These are phyloP conservation scores for Chaetomium fimeti DNA, from an alignment of 495 filamentous ascomycete genomes.

Conservation along the genomic window DNA sequence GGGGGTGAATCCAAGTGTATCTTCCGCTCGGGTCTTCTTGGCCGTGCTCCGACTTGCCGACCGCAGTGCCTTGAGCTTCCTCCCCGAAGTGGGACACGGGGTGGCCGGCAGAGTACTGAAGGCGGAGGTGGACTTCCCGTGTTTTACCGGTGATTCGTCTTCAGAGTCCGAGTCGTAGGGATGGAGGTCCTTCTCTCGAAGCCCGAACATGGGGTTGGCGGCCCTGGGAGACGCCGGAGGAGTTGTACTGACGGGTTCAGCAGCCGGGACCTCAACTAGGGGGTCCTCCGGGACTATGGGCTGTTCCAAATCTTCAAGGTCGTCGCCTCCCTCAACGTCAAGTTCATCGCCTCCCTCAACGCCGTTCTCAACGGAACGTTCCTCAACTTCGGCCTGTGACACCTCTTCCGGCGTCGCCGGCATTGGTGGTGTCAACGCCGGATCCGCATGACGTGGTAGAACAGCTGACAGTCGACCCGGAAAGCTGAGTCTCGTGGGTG, in stretches of 20 bases:
- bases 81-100: conserved; percentile 36
- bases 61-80: conserved; percentile 20
- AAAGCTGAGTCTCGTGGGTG: conserved; percentile 42
- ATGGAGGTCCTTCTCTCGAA: conserved; percentile 41
- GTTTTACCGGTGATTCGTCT: conserved; percentile 49
- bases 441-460: conserved; percentile 50
- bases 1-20: conserved; percentile 57
- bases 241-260: conserved; percentile 29
- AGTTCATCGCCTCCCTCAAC: background rate
- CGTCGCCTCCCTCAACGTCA: conserved; percentile 12
- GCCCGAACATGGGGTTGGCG: conserved; percentile 32
- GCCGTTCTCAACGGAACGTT: background rate
- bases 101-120: conserved; percentile 36
- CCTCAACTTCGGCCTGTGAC: background rate
- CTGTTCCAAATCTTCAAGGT: conserved; percentile 23
- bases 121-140: conserved; percentile 29
- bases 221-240: conserved; percentile 35
- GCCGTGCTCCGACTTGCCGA: conserved; percentile 28
- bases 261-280: conserved; percentile 18
- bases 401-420: conserved; percentile 21
- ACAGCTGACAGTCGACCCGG: conserved; percentile 54
- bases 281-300: conserved; percentile 38
- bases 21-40: conserved; percentile 25
- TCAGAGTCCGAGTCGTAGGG: conserved; percentile 53
- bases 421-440: conserved; percentile 36